Evolutionary conservation across 2,329 filamentous ascomycete species (phyloP).

Genomic region (Spiromastix sp.): DNA sequence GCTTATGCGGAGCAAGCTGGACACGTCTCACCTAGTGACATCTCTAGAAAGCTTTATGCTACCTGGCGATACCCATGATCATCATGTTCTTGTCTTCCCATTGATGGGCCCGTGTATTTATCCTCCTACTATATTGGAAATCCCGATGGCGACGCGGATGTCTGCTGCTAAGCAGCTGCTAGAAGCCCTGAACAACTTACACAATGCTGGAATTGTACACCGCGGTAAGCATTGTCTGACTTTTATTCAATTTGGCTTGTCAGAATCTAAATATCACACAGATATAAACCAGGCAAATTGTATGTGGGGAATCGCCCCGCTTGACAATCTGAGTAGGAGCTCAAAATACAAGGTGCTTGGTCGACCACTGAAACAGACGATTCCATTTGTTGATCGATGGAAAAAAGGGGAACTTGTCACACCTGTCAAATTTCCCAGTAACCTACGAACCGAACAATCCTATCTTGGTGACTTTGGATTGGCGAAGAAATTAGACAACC

Average conservation of each 20-base stretch:
- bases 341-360: slow-evolving; percentile 19
- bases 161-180: slow-evolving; percentile 4
- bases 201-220: slow-evolving; percentile 2
- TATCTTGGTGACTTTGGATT: slow-evolving; percentile 22
- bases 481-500: slow-evolving; percentile 15
- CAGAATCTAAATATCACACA: slow-evolving; percentile 10
- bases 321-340: slow-evolving; percentile 14
- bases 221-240: neutral
- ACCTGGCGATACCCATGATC: slow-evolving; percentile 7
- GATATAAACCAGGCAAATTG: slow-evolving; percentile 20
- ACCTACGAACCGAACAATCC: slow-evolving; percentile 16
- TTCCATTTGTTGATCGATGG: slow-evolving; percentile 17
- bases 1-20: slow-evolving; percentile 12
- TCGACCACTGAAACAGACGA: slow-evolving; percentile 16
- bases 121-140: neutral
- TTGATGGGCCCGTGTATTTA: slow-evolving; percentile 1
- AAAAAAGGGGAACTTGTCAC: slow-evolving; percentile 18
- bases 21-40: slow-evolving; percentile 16
- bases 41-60: slow-evolving; percentile 14
- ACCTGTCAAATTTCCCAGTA: slow-evolving; percentile 13
- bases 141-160: slow-evolving; percentile 4
- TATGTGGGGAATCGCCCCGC: slow-evolving; percentile 19
- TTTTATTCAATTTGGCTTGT: too few relatives aligned
- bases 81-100: slow-evolving; percentile 8
- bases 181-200: slow-evolving; percentile 1